Evolutionary conservation across 768 basidiomycete genomes (phyloP), one percentile per base, ranked within the genome.

Genomic region (Tylopilus vinaceipallidus): DNA sequence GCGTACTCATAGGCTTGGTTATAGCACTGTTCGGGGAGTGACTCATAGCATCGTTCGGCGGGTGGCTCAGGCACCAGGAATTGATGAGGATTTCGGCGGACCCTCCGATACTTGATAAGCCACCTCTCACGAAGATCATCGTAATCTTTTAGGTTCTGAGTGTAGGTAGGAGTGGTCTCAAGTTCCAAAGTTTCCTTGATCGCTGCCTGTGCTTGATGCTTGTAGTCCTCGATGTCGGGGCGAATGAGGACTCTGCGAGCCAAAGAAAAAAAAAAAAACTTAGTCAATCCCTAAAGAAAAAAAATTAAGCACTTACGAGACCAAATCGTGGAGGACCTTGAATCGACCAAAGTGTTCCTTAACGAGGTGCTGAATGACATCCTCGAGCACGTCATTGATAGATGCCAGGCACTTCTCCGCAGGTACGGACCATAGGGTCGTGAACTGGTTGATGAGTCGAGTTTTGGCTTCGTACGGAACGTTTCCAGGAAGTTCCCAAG

Each of bases 401-500:
- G 48, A 51, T 1, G 60, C 53, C 61, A 75, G 65, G 49, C 76
- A 76, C 11, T 51, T 47, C 7, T 60, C 33, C 0, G 70, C 63
- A 1, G 78, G 74, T 0, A 33, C 39, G 1, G 45, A 34, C 79
- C 79, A 80, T 12, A 66, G 32, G 5, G 41, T 46, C 16, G 71
- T 71, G 39, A 65, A 71, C 12, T 53, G 41, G 4, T 54, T 51
- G 30, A 79, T 75, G 14, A 76, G 64, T 23, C 57, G 60, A 11
- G 49, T 54, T 40, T 72, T 75, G 13, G 75, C 74, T 22, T 66
- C 67, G 45, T 67, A 75, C 0, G 76, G 75, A 22, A 75, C 54
- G 32, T 75, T 66, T 5, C 62, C 59, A 0, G 73, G 73, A 26
- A 77, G 67, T 42, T 77, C 73, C 76, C 75, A 76, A 3, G 62